Percentiles rank a stretch among this genome's conserved stretches.
Conservation (phyloP, 75 land plant species). For the Sequoia sempervirens region DNA sequence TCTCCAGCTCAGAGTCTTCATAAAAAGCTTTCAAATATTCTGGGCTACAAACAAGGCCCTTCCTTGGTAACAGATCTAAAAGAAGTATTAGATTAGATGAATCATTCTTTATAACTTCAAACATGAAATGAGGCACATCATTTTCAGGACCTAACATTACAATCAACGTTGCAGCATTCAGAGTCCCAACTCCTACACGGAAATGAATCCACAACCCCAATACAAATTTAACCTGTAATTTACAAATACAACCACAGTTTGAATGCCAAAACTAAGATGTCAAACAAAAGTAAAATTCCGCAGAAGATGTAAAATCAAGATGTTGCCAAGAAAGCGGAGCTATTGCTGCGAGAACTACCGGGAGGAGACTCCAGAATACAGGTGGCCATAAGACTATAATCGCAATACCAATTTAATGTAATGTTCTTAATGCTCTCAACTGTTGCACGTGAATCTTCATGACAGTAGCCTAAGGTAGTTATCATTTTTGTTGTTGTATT, state of each 20-base stretch:
- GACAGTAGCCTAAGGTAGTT: too few species aligned
- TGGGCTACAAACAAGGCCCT: slow-evolving; percentile 34
- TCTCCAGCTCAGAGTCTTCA: slow-evolving; percentile 38
- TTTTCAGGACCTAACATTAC: slow-evolving; percentile 37
- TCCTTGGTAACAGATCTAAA: slow-evolving; percentile 36
- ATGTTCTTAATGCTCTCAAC: too few species aligned
- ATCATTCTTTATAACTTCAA: slow-evolving; percentile 40
- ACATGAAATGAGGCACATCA: slow-evolving; percentile 41
- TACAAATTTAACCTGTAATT: slow-evolving; percentile 34
- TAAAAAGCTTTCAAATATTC: slow-evolving; percentile 36
- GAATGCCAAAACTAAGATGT: background rate
- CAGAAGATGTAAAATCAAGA: background rate
- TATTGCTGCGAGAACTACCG: background rate
- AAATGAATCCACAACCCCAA: slow-evolving; percentile 50
- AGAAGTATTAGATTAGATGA: slow-evolving; percentile 23
- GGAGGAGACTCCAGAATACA: background rate
- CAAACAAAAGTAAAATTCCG: too few species aligned
- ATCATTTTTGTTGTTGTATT: too few species aligned
- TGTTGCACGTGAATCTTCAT: too few species aligned
- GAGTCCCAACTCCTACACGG: slow-evolving; percentile 26
- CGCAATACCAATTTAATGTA: too few species aligned
- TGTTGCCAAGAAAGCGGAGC: background rate
- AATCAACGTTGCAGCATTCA: slow-evolving; percentile 39
- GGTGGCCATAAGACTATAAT: background rate
- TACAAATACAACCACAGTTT: background rate